Base-by-base conservation (phyloP, 768 basidiomycete genomes). In the Phanerochaete carnosa region DNA sequence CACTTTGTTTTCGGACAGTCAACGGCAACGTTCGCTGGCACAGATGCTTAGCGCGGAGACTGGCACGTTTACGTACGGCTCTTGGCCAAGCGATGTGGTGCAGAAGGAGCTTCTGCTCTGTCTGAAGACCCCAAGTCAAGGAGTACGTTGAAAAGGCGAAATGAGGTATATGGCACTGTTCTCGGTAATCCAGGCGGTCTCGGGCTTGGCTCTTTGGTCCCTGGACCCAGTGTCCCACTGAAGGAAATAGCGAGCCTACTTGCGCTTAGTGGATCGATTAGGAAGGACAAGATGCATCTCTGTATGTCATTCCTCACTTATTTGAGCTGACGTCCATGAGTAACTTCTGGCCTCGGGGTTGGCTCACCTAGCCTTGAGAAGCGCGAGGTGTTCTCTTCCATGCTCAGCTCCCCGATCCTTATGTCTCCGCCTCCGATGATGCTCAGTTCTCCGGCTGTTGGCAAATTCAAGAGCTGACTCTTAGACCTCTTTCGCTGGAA, bases 401-500 rank as follows among this genome's bases (percentile, higher is more conserved):
- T 76, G 51, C 72, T 84, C 11, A 76, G 77, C 11, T 85, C 87
- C 11, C 84, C 86, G 9, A 75, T 76, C 52, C 63, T 75, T 2
- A 71, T 81, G 56, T 76, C 78, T 56, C 78, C 64, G 61, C 75
- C 62, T 28, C 71, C 69, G 61, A 70, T 60, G 26, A 76, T 72
- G 50, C 71, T 85, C 47, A 76, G 83, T 7, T 85, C 89, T 16
- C 89, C 89, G n/a, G 87, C 85, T 11, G 88, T 90, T 15, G 88
- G 88, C 59, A 90, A 92, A 72, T 86, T 92, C 74, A 90, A 89
- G 70, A 90, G 89, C 33, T 97, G 95, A 95, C 95, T 98, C 75
- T 92, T 93, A 22, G 96, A 91, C 65, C 78, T 98, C 32, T 98
- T 98, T 79, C 91, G 87, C 73, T 97, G 94, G 91, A 94, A 91